Percentiles rank a stretch among this genome's conserved stretches.
phyloP scores from a whole-genome alignment of 148 eudicot genomes.

The Pharnaceum exiguum region DNA sequence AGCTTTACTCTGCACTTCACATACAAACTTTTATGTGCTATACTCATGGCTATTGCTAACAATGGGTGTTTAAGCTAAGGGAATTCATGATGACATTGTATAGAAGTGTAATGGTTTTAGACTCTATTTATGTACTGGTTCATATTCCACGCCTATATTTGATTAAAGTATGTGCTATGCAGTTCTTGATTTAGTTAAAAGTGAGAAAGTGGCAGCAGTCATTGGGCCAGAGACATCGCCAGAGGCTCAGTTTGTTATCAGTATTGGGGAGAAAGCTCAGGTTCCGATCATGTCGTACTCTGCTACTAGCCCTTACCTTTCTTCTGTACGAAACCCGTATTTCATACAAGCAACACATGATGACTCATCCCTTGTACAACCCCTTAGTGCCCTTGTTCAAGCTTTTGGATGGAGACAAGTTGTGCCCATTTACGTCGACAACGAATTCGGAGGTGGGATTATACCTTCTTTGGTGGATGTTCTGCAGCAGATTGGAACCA shows the following conservation, averaged over 20 bases:
- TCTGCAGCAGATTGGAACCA: constrained; percentile 22
- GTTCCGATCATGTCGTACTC: constrained; percentile 57
- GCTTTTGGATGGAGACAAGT: constrained; percentile 59
- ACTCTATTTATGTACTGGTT: no score
- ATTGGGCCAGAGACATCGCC: constrained; percentile 53
- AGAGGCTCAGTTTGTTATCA: constrained; percentile 52
- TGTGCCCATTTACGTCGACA: constrained; percentile 44
- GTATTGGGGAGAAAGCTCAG: constrained; percentile 36
- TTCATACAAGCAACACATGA: constrained; percentile 46
- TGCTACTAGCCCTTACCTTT: constrained; percentile 52
- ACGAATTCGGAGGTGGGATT: constrained; percentile 42
- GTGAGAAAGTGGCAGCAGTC: constrained; percentile 48
- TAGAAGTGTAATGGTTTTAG: no score
- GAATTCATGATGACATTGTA: no score
- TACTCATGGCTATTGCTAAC: no score
- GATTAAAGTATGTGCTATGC: no score
- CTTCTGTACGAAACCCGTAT: constrained; percentile 40
- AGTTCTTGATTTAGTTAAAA: constrained; percentile 52
- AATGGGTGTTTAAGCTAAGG: no score
- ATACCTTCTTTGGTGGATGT: constrained; percentile 40
- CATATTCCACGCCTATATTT: not conserved
- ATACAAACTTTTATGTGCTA: no score
- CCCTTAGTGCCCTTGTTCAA: constrained; percentile 47
- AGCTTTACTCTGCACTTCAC: no score
- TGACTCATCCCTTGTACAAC: constrained; percentile 42